Base-by-base conservation (phyloP, 2,329 filamentous ascomycete genomes). In the Monosporascus sp. region DNA sequence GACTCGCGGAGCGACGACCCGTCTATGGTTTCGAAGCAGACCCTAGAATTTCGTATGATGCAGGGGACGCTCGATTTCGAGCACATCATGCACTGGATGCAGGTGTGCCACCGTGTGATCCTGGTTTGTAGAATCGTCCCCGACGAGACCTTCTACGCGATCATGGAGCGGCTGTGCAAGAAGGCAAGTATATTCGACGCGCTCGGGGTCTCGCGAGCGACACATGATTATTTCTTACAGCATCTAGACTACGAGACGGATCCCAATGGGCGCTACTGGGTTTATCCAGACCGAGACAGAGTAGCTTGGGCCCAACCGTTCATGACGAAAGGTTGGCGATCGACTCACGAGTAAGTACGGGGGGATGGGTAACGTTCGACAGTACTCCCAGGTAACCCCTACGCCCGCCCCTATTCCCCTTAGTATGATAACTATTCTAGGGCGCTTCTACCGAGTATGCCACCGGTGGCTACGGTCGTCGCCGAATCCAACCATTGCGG, bases 261-360 rank as follows among this genome's bases (percentile, higher is more conserved):
- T 17, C 31, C 17, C 31, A 8, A 45, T 27, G 2, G 52, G 27
- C 16, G 26, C 1, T 59, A 58, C 47, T 65, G 53, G 73, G 72
- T 24, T 73, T 77, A 58, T 68, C 66, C 52, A 75, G 76, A 61
- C 77, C 81, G 40, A 65, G 66, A 59, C n/a, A 24, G 2, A 8
- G 52, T 63, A 0, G 27, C 58, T 48, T 64, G 62, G 62, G 9
- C 2, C 1, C 9, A 57, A 1, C 61, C 60, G 5, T 65, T 65
- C 49, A 65, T 62, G 60, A 19, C 17, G 2, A 52, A 2, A 3
- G 61, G 62, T 6, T 24, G 51, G 7, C 52, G 49, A 3, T 56
- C 58, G 1, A 58, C 58, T 2, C 54, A 64, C 5, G n/a, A 20
- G 9, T 16, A 46, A 7, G 36, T 34, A 31, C 9, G 27, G 27